Evolutionary conservation across 306 rosid genomes (phyloP).

Genomic region (Herpetospermum pedunculosum): DNA sequence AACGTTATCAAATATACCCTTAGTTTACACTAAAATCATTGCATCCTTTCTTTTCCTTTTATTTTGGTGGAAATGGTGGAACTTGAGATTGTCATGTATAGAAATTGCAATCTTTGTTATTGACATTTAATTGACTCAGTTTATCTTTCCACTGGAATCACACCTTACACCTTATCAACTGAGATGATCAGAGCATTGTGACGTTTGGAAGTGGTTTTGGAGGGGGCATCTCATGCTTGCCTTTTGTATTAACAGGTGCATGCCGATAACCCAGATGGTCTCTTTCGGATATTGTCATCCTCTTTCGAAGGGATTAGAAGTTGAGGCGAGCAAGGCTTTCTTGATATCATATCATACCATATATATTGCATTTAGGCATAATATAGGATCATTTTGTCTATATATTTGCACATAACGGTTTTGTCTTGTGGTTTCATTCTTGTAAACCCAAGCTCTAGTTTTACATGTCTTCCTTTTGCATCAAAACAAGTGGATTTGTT

Average conservation of each 20-base stretch:
- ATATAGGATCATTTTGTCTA: background rate
- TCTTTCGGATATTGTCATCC: slow-evolving; percentile 74
- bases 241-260: slow-evolving; percentile 50
- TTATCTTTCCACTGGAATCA: background rate
- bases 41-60: background rate
- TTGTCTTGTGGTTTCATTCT: background rate
- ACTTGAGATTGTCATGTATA: background rate
- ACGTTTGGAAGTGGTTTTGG: background rate
- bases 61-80: background rate
- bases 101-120: background rate
- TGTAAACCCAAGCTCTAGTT: background rate
- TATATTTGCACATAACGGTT: background rate
- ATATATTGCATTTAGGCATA: background rate
- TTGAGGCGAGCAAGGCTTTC: background rate
- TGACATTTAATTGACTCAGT: background rate
- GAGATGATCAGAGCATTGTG: background rate
- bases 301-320: slow-evolving; percentile 48
- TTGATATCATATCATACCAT: background rate
- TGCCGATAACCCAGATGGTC: slow-evolving; percentile 91
- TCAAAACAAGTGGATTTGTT: background rate
- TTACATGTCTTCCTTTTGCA: background rate
- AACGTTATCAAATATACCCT: too few relatives aligned
- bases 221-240: background rate
- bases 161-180: background rate
- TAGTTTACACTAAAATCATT: too few relatives aligned